Evolutionary conservation across 2,329 filamentous ascomycete species (phyloP), one percentile per base, ranked within the genome.

Genomic region (Fonsecaea multimorphosa): DNA sequence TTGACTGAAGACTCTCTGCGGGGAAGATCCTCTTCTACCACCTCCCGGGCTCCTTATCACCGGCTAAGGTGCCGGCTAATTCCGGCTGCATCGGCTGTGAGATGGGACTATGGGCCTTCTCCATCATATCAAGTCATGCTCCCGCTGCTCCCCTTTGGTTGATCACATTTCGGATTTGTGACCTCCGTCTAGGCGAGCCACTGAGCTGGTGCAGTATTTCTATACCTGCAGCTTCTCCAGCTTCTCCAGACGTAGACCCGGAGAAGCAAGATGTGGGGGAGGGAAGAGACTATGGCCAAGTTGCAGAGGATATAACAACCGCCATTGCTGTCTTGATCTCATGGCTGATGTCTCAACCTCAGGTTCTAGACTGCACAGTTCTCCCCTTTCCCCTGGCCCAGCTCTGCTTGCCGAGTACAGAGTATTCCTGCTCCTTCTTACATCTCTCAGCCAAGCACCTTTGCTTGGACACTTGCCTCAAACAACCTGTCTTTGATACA

Each of bases 161-260:
- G 44, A 49, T 24, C 44, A 24, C 22, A 24, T 49, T 5, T 24
- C 19, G 22, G 8, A 49, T 6, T 5, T 40, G 38, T 40, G 14
- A 40, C 38, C 38, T 40, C 38, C 44, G 44, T 27, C 22, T 24
- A 49, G 27, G 44, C 44, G 44, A 49, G 44, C 44, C 19, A 49
- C 16, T 49, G 44, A 27, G 44, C 22, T 9, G 4, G 19, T 24
- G 44, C 44, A 49, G 44, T 2, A 49, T 22, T 22, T 24, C 44
- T 49, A 49, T 24, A 24, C 44, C 22, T 12, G 12, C 22, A 11
- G 4, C 44, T 24, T 49, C 44, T 49, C 44, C 44, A 49, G 44
- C 11, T 49, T 49, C 44, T 49, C 44, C 44, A 24, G 19, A 49
- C 44, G 22, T 24, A 49, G 27, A 24, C 44, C 44, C 44, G 44